A percentile compares a stretch with the other conserved stretches of the same genome.
These are phyloP conservation scores for Jasminum sambac DNA, from an alignment of 257 asterid species.

Conservation along the genomic window DNA sequence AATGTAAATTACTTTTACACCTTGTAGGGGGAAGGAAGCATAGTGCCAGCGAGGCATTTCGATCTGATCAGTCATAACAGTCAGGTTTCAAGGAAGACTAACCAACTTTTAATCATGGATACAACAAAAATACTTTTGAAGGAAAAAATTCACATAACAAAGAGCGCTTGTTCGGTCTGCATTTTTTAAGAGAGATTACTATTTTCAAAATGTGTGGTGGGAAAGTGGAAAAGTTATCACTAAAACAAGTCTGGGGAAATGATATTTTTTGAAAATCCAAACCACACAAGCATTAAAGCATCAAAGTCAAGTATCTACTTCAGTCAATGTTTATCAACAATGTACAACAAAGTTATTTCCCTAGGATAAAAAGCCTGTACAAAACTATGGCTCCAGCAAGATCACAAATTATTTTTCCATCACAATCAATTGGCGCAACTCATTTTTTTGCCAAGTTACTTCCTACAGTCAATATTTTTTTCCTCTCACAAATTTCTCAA, in stretches of 20 bases:
- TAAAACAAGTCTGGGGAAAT: no score
- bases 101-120: neutral
- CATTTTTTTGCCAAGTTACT: neutral
- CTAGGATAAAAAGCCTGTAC: neutral
- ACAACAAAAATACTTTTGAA: neutral
- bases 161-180: no score
- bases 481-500: neutral
- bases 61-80: neutral
- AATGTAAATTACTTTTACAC: conserved; percentile 13
- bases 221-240: no score
- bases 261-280: neutral
- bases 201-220: no score
- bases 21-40: conserved; percentile 2
- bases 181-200: no score
- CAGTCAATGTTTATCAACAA: neutral
- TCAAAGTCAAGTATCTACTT: neutral
- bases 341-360: neutral
- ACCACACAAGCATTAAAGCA: neutral
- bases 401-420: neutral
- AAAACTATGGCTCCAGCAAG: neutral
- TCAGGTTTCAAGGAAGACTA: neutral
- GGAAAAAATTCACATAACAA: neutral
- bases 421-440: neutral
- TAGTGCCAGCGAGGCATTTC: neutral
- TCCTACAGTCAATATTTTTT: neutral